Base-by-base conservation (phyloP, 75 land plant species). In the Ceratopteris richardii region DNA sequence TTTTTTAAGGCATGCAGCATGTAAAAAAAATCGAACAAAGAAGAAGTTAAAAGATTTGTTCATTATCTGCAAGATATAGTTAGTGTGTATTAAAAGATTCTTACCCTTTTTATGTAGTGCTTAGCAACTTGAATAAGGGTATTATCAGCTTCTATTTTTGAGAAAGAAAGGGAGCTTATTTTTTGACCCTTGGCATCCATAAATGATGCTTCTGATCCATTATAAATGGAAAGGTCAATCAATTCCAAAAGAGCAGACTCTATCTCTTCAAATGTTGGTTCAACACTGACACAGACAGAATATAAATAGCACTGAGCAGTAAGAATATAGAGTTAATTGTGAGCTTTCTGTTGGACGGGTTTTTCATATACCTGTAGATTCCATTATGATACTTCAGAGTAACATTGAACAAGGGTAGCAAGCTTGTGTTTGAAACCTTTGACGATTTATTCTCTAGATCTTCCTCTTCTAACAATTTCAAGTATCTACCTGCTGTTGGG, bases 81-180 rank as follows among this genome's bases (percentile, higher is more conserved):
- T n/a, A n/a, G n/a, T n/a, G n/a, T n/a, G n/a, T 33, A 4, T 33
- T 33, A 9, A 33, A 33, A 33, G 37, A 9, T 4, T 33, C 37
- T 33, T 65, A 72, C 75, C 69, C 66, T 73, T 47, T 19, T 60
- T 21, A 72, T 72, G 50, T 66, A 42, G 2, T 43, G 26, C 54
- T 72, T 72, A 24, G 75, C 75, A 6, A 72, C 69, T 25, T 41
- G 11, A 4, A 72, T 57, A 2, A 72, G 52, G 24, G 70, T 70
- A 59, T 72, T 66, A 22, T 66, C 75, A 7, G 29, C 48, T 25
- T 18, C 39, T 26, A 66, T 59, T 43, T 47, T 60, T 10, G 69
- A 14, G 18, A 72, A 54, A 12, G 21, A 57, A 23, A 53, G 44
- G 17, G 20, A 39, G 58, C 63, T 51, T 20, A 62, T 63, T 16